Base-by-base conservation (phyloP, 2,329 filamentous ascomycete species). In the Colletotrichum gigasporum region DNA sequence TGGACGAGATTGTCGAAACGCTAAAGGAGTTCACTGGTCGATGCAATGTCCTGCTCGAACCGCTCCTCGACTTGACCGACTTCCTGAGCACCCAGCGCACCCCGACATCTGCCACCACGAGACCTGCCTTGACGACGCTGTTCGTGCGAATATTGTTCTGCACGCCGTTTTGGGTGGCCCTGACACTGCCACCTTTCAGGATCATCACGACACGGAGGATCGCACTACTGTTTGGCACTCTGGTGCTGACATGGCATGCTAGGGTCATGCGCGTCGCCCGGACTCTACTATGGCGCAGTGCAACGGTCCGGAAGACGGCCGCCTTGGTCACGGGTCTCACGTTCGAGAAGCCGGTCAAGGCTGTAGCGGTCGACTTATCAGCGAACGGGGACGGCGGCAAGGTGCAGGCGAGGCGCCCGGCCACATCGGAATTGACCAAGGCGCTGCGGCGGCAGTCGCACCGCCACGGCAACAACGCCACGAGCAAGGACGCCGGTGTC, bases 1-100 rank as follows among this genome's bases (percentile, higher is more conserved):
- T 99, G 54, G 96, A 99, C 75, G 96, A 99, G 79, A 99, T 99
- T 65, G 92, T 99, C 60, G 94, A 98, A 71, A 97, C 93, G 0
- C 80, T 99, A 44, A 93, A 94, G 75, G 89, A 94, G 69, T 93
- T 99, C 70, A 98, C 95, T 0, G 91, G 91, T 5, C 87, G 96
- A 50, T 97, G 96, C 78, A 97, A 97, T 76, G 91, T 97, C 54
- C 82, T 99, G 16, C 85, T 98, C 53, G 94, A 97, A 71, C 96
- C 96, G 3, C 85, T 98, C 58, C 83, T 97, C 44, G 89, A 92
- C 68, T 84, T 98, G 75, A 97, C 94, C 5, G 94, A 98, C 75
- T 97, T 97, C 73, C 84, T 99, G 24, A 96, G 92, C 65, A 97
- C 94, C 0, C 94, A 97, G 75, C 87, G 90, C 59, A 97, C 93